A percentile compares a stretch with the other conserved stretches of the same genome.
phyloP scores from a whole-genome alignment of 345 rosid species.

The Crucihimalaya himalaica region DNA sequence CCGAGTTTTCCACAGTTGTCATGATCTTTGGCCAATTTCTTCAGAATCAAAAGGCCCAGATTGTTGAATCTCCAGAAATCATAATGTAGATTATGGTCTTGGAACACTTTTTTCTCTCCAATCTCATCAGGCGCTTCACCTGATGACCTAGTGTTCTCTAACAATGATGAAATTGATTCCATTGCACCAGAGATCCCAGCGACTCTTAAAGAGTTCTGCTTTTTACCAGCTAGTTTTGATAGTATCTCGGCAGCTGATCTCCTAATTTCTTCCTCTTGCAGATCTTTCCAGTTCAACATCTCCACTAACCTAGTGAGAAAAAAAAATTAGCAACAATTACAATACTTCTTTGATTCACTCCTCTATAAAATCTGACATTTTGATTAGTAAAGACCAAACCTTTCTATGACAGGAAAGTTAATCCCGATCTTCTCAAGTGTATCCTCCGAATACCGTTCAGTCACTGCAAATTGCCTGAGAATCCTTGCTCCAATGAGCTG shows the following conservation, averaged over 20 bases:
- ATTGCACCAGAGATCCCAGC: conserved; percentile 89
- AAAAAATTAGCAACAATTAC: not conserved
- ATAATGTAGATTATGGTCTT: conserved; percentile 56
- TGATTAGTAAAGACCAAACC: conserved; percentile 31
- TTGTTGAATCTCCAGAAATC: conserved; percentile 79
- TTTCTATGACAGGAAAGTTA: conserved; percentile 59
- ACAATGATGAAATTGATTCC: conserved; percentile 91
- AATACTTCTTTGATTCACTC: not conserved
- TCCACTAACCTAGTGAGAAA: conserved; percentile 50
- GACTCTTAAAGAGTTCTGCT: conserved; percentile 77
- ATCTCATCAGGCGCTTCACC: conserved; percentile 65
- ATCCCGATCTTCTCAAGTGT: conserved; percentile 86
- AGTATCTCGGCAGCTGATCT: conserved; percentile 74
- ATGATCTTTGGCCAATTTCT: conserved; percentile 81
- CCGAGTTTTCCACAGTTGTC: conserved; percentile 97
- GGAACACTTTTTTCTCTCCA: conserved; percentile 58
- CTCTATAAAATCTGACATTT: not conserved
- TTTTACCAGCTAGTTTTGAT: conserved; percentile 74
- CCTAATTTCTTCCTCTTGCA: conserved; percentile 82
- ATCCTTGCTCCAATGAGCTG: conserved; percentile 78
- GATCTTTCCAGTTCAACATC: conserved; percentile 93
- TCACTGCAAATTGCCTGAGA: conserved; percentile 59
- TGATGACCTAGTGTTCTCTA: conserved; percentile 55
- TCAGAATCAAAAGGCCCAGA: conserved; percentile 76
- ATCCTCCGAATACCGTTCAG: conserved; percentile 44